A percentile compares a stretch with the other conserved stretches of the same genome.
phyloP scores from a whole-genome alignment of 179 eudicot genomes.

The Dionaea muscipula region DNA sequence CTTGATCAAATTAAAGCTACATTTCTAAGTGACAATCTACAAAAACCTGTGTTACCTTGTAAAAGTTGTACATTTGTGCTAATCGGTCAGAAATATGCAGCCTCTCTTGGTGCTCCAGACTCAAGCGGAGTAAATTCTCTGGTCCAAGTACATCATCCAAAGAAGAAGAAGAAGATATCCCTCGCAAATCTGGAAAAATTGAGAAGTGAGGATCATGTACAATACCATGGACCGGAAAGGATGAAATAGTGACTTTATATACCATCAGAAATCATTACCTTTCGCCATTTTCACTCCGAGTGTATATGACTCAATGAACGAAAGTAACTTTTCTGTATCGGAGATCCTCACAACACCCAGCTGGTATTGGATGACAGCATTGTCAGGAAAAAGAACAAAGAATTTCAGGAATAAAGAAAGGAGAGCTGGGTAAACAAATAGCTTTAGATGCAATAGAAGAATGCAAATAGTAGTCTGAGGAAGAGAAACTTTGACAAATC shows the following conservation, averaged over 20 bases:
- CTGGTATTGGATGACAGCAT: too few relatives aligned
- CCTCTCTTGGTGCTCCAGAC: slow-evolving; percentile 62
- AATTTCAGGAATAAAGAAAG: too few relatives aligned
- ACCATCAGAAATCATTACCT: slow-evolving; percentile 24
- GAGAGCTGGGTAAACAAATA: too few relatives aligned
- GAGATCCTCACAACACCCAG: slow-evolving; percentile 48
- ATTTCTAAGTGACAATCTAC: background rate
- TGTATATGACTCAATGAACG: slow-evolving; percentile 57
- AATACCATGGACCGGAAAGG: background rate
- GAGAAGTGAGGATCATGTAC: background rate
- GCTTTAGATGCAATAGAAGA: too few relatives aligned
- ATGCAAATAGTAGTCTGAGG: too few relatives aligned
- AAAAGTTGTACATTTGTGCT: slow-evolving; percentile 45
- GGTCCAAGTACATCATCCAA: slow-evolving; percentile 58
- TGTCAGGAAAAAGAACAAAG: background rate
- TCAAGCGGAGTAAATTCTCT: slow-evolving; percentile 67
- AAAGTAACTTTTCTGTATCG: slow-evolving; percentile 35
- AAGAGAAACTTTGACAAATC: too few relatives aligned
- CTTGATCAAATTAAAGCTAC: background rate
- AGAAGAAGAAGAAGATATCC: slow-evolving; percentile 36
- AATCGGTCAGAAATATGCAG: slow-evolving; percentile 25
- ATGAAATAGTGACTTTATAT: background rate
- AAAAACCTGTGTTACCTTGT: slow-evolving; percentile 39
- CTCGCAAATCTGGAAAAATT: slow-evolving; percentile 39
- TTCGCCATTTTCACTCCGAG: slow-evolving; percentile 51